phyloP scores from a whole-genome alignment of 1,284 basidiomycete genomes.

The Psilocybe mexicana region DNA sequence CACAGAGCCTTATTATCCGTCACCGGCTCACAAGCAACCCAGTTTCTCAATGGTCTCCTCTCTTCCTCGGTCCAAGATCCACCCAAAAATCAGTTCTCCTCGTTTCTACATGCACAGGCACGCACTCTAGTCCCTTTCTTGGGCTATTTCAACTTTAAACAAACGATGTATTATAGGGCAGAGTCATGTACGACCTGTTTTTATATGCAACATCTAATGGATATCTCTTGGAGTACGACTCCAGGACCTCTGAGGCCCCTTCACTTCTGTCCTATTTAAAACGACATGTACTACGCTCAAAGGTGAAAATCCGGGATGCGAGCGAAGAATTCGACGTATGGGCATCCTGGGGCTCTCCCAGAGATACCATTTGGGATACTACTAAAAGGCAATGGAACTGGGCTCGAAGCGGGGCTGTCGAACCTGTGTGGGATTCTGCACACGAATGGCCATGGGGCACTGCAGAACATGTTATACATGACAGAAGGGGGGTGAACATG shows the following conservation, averaged over 20 bases:
- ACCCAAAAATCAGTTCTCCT: constrained; percentile 60
- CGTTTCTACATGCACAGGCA: constrained; percentile 88
- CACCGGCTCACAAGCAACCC: constrained; percentile 79
- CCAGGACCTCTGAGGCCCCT: constrained; percentile 53
- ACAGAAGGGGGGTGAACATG: constrained; percentile 78
- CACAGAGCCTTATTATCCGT: constrained; percentile 73
- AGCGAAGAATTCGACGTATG: constrained; percentile 78
- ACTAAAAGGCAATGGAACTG: constrained; percentile 50
- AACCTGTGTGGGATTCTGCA: constrained; percentile 60
- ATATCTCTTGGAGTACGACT: constrained; percentile 78
- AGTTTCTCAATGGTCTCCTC: constrained; percentile 89
- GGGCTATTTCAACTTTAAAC: constrained; percentile 15
- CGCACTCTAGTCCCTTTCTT: constrained; percentile 28
- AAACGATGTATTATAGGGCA: constrained; percentile 57
- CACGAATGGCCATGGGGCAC: constrained; percentile 64
- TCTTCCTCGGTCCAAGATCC: constrained; percentile 58
- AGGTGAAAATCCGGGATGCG: constrained; percentile 82
- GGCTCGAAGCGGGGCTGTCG: constrained; percentile 64
- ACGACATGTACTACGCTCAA: constrained; percentile 87
- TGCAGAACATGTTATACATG: constrained; percentile 51
- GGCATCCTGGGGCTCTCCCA: constrained; percentile 71
- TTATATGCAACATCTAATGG: constrained; percentile 68
- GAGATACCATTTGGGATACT: constrained; percentile 39
- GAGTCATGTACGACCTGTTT: constrained; percentile 88
- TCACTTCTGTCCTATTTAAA: constrained; percentile 70